Percentiles rank a stretch among this genome's conserved stretches.
Conservation (phyloP, 495 filamentous ascomycete genomes). For the Daldinia concentrica region DNA sequence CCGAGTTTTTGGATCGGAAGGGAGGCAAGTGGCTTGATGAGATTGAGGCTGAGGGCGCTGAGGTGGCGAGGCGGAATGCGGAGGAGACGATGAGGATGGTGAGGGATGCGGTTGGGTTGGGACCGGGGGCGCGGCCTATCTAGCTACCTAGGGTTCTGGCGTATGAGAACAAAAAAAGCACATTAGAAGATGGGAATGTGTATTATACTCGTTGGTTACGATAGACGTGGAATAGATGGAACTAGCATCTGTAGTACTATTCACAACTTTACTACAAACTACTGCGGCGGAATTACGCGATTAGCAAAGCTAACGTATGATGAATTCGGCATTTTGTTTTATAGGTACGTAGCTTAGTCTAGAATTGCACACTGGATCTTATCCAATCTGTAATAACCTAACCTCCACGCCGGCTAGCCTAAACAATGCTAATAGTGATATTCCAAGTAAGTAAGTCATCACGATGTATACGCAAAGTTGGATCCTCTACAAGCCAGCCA, state of each 20-base stretch:
- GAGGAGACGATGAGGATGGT: slow-evolving; percentile 72
- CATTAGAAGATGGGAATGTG: too few relatives aligned
- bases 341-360: not conserved
- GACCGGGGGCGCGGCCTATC: slow-evolving; percentile 1
- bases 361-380: not conserved
- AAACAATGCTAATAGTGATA: not conserved
- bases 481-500: slow-evolving; percentile 76
- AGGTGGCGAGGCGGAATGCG: slow-evolving; percentile 70
- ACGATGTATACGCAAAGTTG: slow-evolving; percentile 69
- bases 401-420: not conserved
- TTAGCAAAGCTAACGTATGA: not conserved
- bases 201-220: not conserved
- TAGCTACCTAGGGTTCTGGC: not conserved
- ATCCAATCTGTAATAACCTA: not conserved
- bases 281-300: not conserved
- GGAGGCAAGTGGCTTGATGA: slow-evolving; percentile 64
- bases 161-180: not conserved
- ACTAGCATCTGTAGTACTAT: not conserved
- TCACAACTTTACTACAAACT: not conserved
- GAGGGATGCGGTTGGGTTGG: slow-evolving; percentile 69
- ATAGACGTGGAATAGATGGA: not conserved
- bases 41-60: slow-evolving; percentile 67
- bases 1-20: slow-evolving; percentile 57
- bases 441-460: not conserved
- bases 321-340: not conserved